Base-by-base conservation (phyloP, 176 grass and related monocot species). In the Tillandsia leiboldiana region DNA sequence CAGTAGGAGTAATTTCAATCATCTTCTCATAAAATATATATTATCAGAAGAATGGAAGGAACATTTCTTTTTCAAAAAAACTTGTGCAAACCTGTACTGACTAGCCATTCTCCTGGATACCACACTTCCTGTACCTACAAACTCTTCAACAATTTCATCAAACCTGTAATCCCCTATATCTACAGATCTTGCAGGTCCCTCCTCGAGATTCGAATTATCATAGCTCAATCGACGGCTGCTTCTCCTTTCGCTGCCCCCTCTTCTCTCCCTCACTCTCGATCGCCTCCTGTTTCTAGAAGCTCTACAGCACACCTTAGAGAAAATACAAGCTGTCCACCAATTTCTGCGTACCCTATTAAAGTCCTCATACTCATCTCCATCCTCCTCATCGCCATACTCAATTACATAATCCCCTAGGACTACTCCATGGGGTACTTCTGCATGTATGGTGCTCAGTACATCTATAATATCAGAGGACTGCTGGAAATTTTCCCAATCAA, bases 401-500 rank as follows among this genome's bases (percentile, higher is more conserved):
- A 97, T 97, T 11, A 97, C 94, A 87, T 97, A 97, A 26, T 97
- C 94, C 65, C 94, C 94, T 1, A 97, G 77, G 71, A 97, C 84
- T 12, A 97, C 88, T 2, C 86, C 94, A 67, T 85, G 91, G 6
- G 94, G 94, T 66, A 90, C 94, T 69, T 97, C 87, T 4, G 89
- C 79, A 64, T 97, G 89, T 77, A 97, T 92, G 11, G 89, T 97
- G 84, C 94, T 97, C 74, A 97, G 53, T 11, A 97, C 94, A 87
- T 97, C 94, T 3, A 97, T 88, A 50, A 97, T 92, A 64, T 97
- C 94, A 69, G 94, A 97, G 17, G 88, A 92, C 42, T 92, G 94
- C 79, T 97, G 94, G 65, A 92, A 92, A 77, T 97, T 97, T 66
- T 92, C 89, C 94, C 94, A 97, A 64, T 97, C 89, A 77, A 87